phyloP scores from a whole-genome alignment of 108 stramenopile genomes.

The Skeletonema potamos region DNA sequence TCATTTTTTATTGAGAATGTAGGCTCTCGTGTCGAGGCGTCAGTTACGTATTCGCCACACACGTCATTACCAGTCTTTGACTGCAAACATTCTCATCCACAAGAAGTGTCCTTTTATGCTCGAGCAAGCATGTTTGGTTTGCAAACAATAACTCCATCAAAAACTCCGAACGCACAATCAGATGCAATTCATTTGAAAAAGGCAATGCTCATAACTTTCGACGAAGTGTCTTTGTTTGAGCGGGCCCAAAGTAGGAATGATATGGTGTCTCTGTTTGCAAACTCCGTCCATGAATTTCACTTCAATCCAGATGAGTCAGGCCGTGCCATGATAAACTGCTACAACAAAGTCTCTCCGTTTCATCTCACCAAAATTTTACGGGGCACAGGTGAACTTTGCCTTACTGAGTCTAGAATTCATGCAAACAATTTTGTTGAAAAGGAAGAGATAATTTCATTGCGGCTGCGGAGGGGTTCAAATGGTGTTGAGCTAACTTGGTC shows the following conservation, averaged over 20 bases:
- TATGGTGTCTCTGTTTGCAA: constrained; percentile 9
- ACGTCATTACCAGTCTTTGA: constrained; percentile 19
- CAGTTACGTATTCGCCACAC: constrained; percentile 45
- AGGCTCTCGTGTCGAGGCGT: constrained; percentile 18
- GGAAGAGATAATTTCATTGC: constrained; percentile 22
- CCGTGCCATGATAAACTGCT: constrained; percentile 27
- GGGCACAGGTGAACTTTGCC: constrained; percentile 28
- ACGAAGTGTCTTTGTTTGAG: constrained; percentile 24
- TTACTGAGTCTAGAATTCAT: constrained; percentile 4
- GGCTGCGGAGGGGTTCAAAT: constrained; percentile 6
- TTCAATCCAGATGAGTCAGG: constrained; percentile 1
- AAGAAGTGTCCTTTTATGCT: constrained; percentile 19
- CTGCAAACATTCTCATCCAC: neutral
- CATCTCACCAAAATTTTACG: constrained; percentile 16
- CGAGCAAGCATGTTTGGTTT: neutral
- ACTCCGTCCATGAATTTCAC: constrained; percentile 24
- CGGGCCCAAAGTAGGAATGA: neutral
- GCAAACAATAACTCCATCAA: constrained; percentile 3
- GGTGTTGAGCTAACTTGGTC: constrained; percentile 32
- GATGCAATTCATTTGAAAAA: constrained; percentile 15
- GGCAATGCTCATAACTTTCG: constrained; percentile 9
- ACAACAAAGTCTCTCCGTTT: constrained; percentile 2
- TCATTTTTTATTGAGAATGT: constrained; percentile 16
- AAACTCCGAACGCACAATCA: neutral
- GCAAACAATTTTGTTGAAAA: constrained; percentile 2